phyloP scores from a whole-genome alignment of 2,329 filamentous ascomycete genomes.

The Phialophora chinensis region DNA sequence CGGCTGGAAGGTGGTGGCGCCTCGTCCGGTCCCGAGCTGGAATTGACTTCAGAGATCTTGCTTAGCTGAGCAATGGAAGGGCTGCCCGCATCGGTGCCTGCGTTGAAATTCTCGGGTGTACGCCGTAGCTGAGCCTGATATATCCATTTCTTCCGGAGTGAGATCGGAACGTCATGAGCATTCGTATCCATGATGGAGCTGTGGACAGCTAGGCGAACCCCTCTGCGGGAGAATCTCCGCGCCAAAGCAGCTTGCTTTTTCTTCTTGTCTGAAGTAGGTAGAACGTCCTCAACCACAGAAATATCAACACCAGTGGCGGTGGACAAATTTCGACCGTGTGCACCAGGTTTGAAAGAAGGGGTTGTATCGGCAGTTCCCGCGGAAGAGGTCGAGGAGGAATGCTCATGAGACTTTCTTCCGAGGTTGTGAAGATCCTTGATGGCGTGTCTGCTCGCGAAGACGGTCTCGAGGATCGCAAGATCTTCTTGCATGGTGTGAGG shows the following conservation, averaged over 20 bases:
- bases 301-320: slow-evolving; percentile 35
- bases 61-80: slow-evolving; percentile 32
- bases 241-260: slow-evolving; percentile 21
- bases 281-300: slow-evolving; percentile 33
- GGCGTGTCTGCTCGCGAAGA: slow-evolving; percentile 37
- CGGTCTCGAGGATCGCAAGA: slow-evolving; percentile 36
- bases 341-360: slow-evolving; percentile 31
- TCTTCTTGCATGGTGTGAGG: slow-evolving; percentile 38
- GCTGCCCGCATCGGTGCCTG: slow-evolving; percentile 4
- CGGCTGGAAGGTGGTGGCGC: neutral
- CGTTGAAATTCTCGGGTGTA: slow-evolving; percentile 3
- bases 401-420: slow-evolving; percentile 24
- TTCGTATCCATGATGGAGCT: slow-evolving; percentile 39
- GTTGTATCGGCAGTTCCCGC: slow-evolving; percentile 5
- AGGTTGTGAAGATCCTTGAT: slow-evolving; percentile 34
- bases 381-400: slow-evolving; percentile 24
- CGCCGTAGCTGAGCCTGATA: slow-evolving; percentile 24
- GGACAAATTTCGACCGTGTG: slow-evolving; percentile 37
- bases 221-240: slow-evolving; percentile 36
- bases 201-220: slow-evolving; percentile 37
- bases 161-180: slow-evolving; percentile 34
- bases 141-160: slow-evolving; percentile 39
- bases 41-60: slow-evolving; percentile 36
- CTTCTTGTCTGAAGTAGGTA: slow-evolving; percentile 23
- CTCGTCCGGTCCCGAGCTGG: slow-evolving; percentile 18